Conservation (phyloP, 495 filamentous ascomycete genomes). For the Aspergillus incahuasiensis region DNA sequence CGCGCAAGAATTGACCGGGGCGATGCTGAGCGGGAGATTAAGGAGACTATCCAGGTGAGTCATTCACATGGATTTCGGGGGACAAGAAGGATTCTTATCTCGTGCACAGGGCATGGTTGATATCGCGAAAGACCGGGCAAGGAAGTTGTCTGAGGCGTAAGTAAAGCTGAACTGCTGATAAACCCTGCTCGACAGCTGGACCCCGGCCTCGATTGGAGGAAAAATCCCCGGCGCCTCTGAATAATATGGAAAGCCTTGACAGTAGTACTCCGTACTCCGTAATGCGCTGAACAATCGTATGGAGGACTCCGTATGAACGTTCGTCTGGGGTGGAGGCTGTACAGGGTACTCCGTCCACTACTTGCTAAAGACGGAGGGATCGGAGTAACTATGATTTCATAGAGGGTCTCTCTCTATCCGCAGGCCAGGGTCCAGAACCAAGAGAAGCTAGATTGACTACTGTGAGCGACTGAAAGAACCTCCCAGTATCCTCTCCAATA, state of each 20-base stretch:
- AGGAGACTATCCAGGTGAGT: constrained; percentile 69
- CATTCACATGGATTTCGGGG: not conserved
- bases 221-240: not conserved
- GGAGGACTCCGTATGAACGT: no score
- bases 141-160: constrained; percentile 34
- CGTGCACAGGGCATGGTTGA: constrained; percentile 63
- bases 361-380: not conserved
- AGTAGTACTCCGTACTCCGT: no score
- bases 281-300: no score
- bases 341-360: not conserved
- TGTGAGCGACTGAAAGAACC: not conserved
- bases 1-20: constrained; percentile 64
- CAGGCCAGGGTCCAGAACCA: not conserved
- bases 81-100: not conserved
- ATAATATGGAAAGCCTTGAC: not conserved
- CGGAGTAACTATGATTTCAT: constrained; percentile 8
- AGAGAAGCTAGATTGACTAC: not conserved
- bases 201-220: not conserved
- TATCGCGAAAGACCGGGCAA: constrained; percentile 60
- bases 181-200: constrained; percentile 1
- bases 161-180: constrained; percentile 5
- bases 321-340: no score
- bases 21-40: constrained; percentile 62
- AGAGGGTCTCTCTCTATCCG: not conserved
- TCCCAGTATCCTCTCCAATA: not conserved